Base-by-base conservation (phyloP, 768 basidiomycete genomes). In the Vararia minispora region DNA sequence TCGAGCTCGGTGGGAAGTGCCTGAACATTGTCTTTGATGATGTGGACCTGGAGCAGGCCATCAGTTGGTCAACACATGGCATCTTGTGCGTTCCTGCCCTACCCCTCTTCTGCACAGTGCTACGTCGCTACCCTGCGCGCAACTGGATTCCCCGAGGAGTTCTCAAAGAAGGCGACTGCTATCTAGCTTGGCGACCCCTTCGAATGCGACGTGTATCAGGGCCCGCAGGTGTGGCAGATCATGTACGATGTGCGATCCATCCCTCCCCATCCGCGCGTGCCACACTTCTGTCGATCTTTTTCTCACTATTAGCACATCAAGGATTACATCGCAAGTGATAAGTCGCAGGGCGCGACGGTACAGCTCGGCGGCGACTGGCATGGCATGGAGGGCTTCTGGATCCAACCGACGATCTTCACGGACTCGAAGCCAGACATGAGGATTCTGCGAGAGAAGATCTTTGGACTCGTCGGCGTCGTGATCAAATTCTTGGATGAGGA, bases 171-270 rank as follows among this genome's bases (percentile, higher is more conserved):
- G 54, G 64, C 76, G 32, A 59, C 63, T 53, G 32, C 52, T 0
- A 60, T 80, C 56, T 71, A 73, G 54, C 59, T 83, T 36, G 86
- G 85, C 16, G 73, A 83, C 50, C 83, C 83, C 2, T 86, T 87
- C 63, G 48, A 50, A 4, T 45, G 58, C 0, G 68, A 64, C 6
- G 70, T 68, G 24, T 69, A 71, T 57, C 82, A 85, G 46, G 86
- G 86, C 20, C 85, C 86, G 1, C 76, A 84, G 55, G 79, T 83
- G 18, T 83, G 79, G 1, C 64, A 87, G 54, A 52, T 65, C 26
- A 85, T 87, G 54, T 83, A 66, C 52, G 71, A 83, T 48, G 79
- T 80, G 33, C 41, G 74, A n/a, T 62, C 5, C 18, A 24, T 31
- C 18, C 5, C 10, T 26, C 27, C 22, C 26, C 17, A n/a, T n/a